Percentiles rank a stretch among this genome's conserved stretches.
These are phyloP conservation scores for Tuber umbilicatum DNA, from an alignment of 495 filamentous ascomycete species.

Conservation along the genomic window DNA sequence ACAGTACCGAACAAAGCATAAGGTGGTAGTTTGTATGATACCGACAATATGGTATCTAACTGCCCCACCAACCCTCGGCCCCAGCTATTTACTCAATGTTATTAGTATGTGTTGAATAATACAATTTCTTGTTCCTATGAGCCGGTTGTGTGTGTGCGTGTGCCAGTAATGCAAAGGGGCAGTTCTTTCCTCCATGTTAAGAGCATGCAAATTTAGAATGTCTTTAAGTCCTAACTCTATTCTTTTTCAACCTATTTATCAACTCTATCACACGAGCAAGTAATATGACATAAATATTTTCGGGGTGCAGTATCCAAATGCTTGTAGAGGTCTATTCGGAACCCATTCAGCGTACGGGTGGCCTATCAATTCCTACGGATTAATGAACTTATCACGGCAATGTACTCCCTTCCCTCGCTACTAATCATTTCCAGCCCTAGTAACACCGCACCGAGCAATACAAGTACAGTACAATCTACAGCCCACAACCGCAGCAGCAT, in stretches of 20 bases:
- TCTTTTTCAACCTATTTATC: too few relatives aligned
- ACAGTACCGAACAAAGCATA: not conserved
- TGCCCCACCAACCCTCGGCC: not conserved
- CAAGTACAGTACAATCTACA: too few relatives aligned
- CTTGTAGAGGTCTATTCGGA: not conserved
- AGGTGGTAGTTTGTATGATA: not conserved
- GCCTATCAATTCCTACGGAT: not conserved
- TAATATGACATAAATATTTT: too few relatives aligned
- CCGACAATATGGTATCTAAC: not conserved
- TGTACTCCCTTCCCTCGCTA: not conserved
- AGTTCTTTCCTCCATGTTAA: too few relatives aligned
- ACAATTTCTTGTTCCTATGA: too few relatives aligned
- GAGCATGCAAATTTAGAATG: too few relatives aligned
- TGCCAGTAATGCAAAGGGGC: too few relatives aligned
- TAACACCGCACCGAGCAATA: not conserved
- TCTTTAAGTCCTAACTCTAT: too few relatives aligned
- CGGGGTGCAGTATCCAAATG: not conserved
- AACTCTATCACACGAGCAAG: too few relatives aligned
- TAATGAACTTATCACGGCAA: not conserved
- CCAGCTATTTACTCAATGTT: not conserved
- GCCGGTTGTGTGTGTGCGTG: too few relatives aligned
- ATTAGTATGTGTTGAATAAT: too few relatives aligned
- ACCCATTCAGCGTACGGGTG: not conserved
- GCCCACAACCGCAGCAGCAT: not conserved
- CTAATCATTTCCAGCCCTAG: not conserved